A percentile compares a stretch with the other conserved stretches of the same genome.
Evolutionary conservation across 2,329 filamentous ascomycete species (phyloP).

Genomic region (Cercospora beticola): DNA sequence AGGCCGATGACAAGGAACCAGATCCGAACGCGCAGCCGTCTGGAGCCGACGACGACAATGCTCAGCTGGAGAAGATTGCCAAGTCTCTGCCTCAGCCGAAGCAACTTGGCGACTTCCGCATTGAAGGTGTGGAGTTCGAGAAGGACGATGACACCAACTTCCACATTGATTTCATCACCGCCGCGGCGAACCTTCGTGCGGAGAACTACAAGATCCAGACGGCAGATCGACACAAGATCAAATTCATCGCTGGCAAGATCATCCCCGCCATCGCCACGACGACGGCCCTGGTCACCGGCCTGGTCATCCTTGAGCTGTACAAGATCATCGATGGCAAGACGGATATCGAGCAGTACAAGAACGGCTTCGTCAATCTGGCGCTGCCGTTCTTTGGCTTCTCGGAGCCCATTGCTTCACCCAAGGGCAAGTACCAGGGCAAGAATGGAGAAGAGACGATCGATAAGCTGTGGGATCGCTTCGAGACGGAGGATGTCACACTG

Average conservation of each 20-base stretch:
- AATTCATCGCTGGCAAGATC: slow-evolving; percentile 99
- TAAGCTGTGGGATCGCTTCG: slow-evolving; percentile 97
- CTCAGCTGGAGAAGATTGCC: slow-evolving; percentile 72
- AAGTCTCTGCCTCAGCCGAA: slow-evolving; percentile 74
- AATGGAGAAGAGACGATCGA: slow-evolving; percentile 80
- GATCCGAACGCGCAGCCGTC: slow-evolving; percentile 72
- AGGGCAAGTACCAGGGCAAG: slow-evolving; percentile 82
- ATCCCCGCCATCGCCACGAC: slow-evolving; percentile 98
- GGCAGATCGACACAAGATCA: slow-evolving; percentile 95
- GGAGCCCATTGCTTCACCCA: slow-evolving; percentile 90
- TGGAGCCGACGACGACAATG: slow-evolving; percentile 61
- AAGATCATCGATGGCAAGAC: slow-evolving; percentile 95
- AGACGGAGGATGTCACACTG: slow-evolving; percentile 81
- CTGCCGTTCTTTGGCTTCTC: slow-evolving; percentile 98
- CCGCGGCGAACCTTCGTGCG: slow-evolving; percentile 91
- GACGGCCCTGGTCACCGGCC: slow-evolving; percentile 88
- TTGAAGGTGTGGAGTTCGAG: slow-evolving; percentile 92
- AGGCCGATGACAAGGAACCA: slow-evolving; percentile 91
- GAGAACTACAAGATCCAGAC: slow-evolving; percentile 96
- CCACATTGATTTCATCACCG: slow-evolving; percentile 99
- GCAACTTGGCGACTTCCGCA: slow-evolving; percentile 80
- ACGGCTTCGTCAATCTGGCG: slow-evolving; percentile 94
- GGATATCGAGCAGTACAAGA: slow-evolving; percentile 99
- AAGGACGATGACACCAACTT: slow-evolving; percentile 98
- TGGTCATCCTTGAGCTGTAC: slow-evolving; percentile 90